A percentile compares a stretch with the other conserved stretches of the same genome.
Evolutionary conservation across 2,329 filamentous ascomycete species (phyloP).

Genomic region (Ophiosphaerella herpotricha): DNA sequence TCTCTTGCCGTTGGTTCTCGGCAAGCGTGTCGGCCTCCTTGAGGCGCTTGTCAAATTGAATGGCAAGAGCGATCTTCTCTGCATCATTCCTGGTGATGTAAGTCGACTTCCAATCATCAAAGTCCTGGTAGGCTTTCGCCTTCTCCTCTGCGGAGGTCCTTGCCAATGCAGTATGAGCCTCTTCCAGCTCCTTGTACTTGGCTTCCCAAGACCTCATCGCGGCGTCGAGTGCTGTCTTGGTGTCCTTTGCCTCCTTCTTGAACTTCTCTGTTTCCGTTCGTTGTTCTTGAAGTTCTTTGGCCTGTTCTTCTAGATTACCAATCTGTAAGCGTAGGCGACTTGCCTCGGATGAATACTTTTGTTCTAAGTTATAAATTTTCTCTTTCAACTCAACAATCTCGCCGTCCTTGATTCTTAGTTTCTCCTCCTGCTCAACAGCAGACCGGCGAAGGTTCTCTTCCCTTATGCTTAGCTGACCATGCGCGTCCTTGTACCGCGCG

Average conservation of each 20-base stretch:
- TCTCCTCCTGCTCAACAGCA: conserved; percentile 56
- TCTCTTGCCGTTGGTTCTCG: conserved; percentile 54
- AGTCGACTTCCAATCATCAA: conserved; percentile 51
- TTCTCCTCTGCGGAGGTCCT: conserved; percentile 43
- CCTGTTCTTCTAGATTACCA: conserved; percentile 57
- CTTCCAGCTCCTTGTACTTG: conserved; percentile 51
- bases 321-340: conserved; percentile 58
- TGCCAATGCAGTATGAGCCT: conserved; percentile 45
- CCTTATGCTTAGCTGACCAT: conserved; percentile 54
- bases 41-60: conserved; percentile 47
- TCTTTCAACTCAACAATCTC: conserved; percentile 58
- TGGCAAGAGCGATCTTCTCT: conserved; percentile 47
- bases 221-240: conserved; percentile 34
- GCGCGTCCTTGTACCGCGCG: conserved; percentile 56
- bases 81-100: conserved; percentile 41
- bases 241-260: conserved; percentile 45
- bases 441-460: conserved; percentile 57
- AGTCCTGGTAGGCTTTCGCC: conserved; percentile 40
- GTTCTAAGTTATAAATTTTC: conserved; percentile 55
- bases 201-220: conserved; percentile 48
- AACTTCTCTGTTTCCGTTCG: conserved; percentile 51
- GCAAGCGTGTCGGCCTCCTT: conserved; percentile 56
- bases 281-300: conserved; percentile 56
- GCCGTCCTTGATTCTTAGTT: conserved; percentile 56
- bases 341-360: conserved; percentile 56